Evolutionary conservation across 306 rosid genomes (phyloP), one percentile per base, ranked within the genome.

Genomic region (Prunus mume): DNA sequence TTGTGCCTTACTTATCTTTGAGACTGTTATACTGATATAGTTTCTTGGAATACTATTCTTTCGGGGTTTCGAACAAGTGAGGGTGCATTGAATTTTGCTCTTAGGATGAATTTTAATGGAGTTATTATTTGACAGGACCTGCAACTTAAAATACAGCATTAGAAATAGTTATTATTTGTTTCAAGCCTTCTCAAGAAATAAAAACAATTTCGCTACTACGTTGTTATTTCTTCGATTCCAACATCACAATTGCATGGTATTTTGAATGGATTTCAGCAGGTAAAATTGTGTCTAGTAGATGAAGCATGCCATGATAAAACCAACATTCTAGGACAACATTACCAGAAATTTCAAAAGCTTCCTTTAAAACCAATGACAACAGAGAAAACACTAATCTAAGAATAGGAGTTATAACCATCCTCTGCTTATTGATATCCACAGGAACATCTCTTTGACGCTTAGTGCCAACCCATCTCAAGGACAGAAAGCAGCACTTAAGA

Each of bases 11-110:
- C 13, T 71, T 78, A 76, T 93, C 30, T 93, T 90, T 55, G 84
- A 87, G 78, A 83, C 64, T 77, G 72, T 66, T 38, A 63, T 77
- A 89, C 85, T 58, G 93, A 90, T 68, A 74, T 86, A 25, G 93
- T 91, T 79, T 90, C 98, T 77, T 93, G 97, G 96, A 93, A 93
- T 77, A 93, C 96, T 15, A 47, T 93, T 27, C 97, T 93, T 76
- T 88, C 96, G 0, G 96, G 97, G 66, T 93, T 87, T 79, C 76
- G 71, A 50, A 87, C 81, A 80, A 78, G 87, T 74, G 87, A 79
- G 19, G 90, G 79, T 28, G 96, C 93, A 20, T 87, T 93, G 73
- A 38, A 19, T 68, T 93, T 93, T 79, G 79, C 89, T 41, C 28
- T 68, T 75, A 61, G 69, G 76, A 93, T 93, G 96, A 88, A 87